Evolutionary conservation across 805 yeast species (phyloP).

Genomic region (Starmera quercuum): DNA sequence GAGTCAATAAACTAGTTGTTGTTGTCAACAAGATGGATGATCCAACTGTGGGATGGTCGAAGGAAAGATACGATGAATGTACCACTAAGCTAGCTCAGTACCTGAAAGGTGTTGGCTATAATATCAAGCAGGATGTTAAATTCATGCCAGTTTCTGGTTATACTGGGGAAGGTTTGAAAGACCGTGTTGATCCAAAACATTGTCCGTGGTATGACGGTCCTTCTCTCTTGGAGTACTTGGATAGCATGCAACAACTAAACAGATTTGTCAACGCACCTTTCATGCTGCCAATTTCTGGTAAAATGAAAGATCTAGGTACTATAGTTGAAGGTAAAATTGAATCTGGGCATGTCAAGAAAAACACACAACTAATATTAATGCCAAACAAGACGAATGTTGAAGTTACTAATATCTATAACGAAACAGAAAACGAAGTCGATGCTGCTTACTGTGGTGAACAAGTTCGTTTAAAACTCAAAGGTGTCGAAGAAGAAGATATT

Average conservation of each 20-base stretch:
- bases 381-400: constrained; percentile 84
- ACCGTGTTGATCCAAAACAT: constrained; percentile 57
- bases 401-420: constrained; percentile 82
- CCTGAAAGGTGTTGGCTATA: constrained; percentile 86
- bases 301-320: constrained; percentile 96
- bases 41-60: constrained; percentile 92
- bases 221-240: constrained; percentile 82
- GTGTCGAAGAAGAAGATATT: constrained; percentile 95
- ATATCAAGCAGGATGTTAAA: constrained; percentile 70
- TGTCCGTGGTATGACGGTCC: constrained; percentile 97
- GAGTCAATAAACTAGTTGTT: constrained; percentile 88
- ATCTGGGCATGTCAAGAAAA: constrained; percentile 86
- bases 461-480: constrained; percentile 86
- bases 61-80: constrained; percentile 95
- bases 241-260: constrained; percentile 68
- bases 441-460: constrained; percentile 95
- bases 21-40: constrained; percentile 99
- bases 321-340: constrained; percentile 98
- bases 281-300: constrained; percentile 92
- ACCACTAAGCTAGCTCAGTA: constrained; percentile 69
- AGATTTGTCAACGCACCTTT: constrained; percentile 92
- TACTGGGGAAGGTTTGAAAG: constrained; percentile 95
- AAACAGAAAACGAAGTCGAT: constrained; percentile 90
- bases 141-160: constrained; percentile 98
- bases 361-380: constrained; percentile 73